phyloP scores from a whole-genome alignment of 495 filamentous ascomycete genomes.

The Penicillium bialowiezense region DNA sequence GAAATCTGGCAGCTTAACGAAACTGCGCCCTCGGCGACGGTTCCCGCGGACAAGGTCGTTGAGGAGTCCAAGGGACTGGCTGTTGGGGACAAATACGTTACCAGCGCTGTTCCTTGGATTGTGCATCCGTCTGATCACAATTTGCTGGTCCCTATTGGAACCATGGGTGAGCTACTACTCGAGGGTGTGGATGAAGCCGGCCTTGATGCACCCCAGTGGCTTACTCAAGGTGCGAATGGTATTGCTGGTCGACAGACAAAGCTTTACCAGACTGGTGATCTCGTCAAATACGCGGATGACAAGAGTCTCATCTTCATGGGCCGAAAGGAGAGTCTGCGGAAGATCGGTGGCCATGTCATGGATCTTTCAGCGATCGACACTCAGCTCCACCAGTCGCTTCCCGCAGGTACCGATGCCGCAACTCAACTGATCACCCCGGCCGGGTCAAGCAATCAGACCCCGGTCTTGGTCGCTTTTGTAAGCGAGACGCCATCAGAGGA shows the following conservation, averaged over 20 bases:
- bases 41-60: background rate
- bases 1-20: constrained; percentile 5
- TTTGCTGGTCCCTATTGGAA: constrained; percentile 1
- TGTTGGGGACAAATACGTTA: constrained; percentile 1
- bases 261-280: constrained; percentile 7
- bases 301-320: constrained; percentile 4
- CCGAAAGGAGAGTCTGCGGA: constrained; percentile 6
- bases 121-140: constrained; percentile 2
- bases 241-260: background rate
- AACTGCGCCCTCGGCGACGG: background rate
- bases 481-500: constrained; percentile 3
- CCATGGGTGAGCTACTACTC: constrained; percentile 5
- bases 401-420: background rate
- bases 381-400: constrained; percentile 1
- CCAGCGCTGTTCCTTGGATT: constrained; percentile 3
- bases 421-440: constrained; percentile 6
- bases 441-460: background rate
- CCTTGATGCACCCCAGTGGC: constrained; percentile 5
- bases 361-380: constrained; percentile 5
- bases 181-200: constrained; percentile 3
- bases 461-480: constrained; percentile 7
- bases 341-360: constrained; percentile 9
- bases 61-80: background rate
- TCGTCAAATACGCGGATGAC: constrained; percentile 8
- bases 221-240: background rate